Base-by-base conservation (phyloP, 2,329 filamentous ascomycete genomes). In the Scedosporium aurantiacum region DNA sequence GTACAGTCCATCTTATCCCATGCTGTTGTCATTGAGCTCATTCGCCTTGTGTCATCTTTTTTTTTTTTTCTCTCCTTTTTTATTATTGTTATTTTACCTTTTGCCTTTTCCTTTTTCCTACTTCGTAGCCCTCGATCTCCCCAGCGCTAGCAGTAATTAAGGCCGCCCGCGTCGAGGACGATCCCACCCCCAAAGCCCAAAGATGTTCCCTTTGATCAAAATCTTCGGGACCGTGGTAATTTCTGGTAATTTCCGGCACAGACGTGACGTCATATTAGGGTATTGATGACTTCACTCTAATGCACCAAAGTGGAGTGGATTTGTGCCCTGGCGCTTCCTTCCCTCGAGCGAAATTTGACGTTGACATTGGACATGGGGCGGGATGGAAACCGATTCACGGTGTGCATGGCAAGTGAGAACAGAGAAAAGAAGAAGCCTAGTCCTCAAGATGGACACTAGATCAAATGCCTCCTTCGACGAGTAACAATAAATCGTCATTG, bases 151-250 rank as follows among this genome's bases (percentile, higher is more conserved):
- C 12, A 25, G 50, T 54, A 23, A 54, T 23, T 23, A 54, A 27
- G 50, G 50, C 50, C 50, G 50, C 18, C 50, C 50, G 50, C 23
- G 18, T 41, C 57, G 6, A n/a, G 18, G 57, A 12, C 57, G 57
- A 59, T 59, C 37, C 40, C 21, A 59, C 37, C 54, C 54, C 43
- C 57, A 21, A 58, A 43, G 40, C 54, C 43, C 57, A 21, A 58
- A 43, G 40, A 58, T 40, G 16, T n/a, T 16, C 8, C 32, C 41
- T 47, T 41, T n/a, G 23, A 37, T 37, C 32, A 37, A 37, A 25
- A 23, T 18, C 14, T 27, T 59, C 18, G 41, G 37, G 57, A 18
- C 27, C 27, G 56, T 58, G 16, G 32, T 58, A 58, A n/a, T n/a
- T n/a, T n/a, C n/a, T 12, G 10, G 32, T 37, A 37, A 59, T 59